These are phyloP conservation scores for Chytridium lagenaria DNA, from an alignment of 371 early-diverging fungal species.

Conservation along the genomic window DNA sequence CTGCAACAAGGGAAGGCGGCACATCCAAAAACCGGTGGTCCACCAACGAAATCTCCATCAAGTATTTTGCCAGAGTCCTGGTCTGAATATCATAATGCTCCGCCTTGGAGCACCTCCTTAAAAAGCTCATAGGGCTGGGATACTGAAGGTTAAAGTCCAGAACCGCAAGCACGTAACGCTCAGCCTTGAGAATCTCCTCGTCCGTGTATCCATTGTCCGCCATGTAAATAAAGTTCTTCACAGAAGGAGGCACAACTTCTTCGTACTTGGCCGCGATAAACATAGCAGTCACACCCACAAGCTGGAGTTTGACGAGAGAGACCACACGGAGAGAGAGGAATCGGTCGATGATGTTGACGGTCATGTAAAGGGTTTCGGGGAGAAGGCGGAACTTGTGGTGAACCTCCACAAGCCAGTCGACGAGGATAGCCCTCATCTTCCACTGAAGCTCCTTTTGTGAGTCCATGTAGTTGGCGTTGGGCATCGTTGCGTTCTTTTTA, in stretches of 20 bases:
- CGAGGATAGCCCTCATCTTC: conserved; percentile 90
- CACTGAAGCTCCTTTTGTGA: conserved; percentile 89
- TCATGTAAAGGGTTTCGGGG: conserved; percentile 96
- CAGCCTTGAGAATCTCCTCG: conserved; percentile 86
- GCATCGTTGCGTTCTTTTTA: conserved; percentile 63
- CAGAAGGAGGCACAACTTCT: conserved; percentile 85
- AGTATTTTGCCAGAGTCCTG: conserved; percentile 93
- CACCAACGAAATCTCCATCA: conserved; percentile 93
- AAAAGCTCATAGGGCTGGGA: conserved; percentile 88
- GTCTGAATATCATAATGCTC: conserved; percentile 87
- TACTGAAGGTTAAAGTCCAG: conserved; percentile 84
- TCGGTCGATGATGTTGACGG: conserved; percentile 96
- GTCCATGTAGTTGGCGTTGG: conserved; percentile 81
- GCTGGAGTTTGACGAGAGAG: conserved; percentile 87
- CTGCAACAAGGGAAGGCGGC: conserved; percentile 83
- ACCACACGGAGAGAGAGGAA: conserved; percentile 90
- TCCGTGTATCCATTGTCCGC: conserved; percentile 76
- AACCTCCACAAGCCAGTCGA: conserved; percentile 93
- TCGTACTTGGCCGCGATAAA: conserved; percentile 98
- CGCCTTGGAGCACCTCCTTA: conserved; percentile 88
- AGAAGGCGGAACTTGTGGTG: conserved; percentile 88
- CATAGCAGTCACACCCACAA: conserved; percentile 94
- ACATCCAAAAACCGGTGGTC: conserved; percentile 81
- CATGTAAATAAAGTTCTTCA: conserved; percentile 82
- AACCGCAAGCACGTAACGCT: conserved; percentile 85